Evolutionary conservation across 495 filamentous ascomycete genomes (phyloP), one percentile per base, ranked within the genome.

Genomic region (Tuber aestivum): DNA sequence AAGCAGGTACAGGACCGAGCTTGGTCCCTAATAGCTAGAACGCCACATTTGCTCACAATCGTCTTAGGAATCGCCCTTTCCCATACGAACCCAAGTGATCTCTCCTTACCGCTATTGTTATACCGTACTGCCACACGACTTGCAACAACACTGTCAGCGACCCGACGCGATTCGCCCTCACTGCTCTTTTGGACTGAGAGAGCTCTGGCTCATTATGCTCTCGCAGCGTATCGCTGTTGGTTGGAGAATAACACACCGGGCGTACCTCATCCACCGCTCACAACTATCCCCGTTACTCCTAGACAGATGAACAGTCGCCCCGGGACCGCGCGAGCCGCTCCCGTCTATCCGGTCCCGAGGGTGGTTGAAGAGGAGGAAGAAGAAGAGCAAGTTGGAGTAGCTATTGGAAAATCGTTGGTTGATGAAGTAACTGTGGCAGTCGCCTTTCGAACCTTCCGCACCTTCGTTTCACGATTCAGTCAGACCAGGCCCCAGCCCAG

Each of bases 211-310:
- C 74, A 78, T n/a, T 81, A 78, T 20, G 82, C 82, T 16, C 75
- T 83, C n/a, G 75, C 75, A 38, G 70, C 81, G n/a, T 82, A 83
- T 68, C 68, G 73, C n/a, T 83, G 82, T 72, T 83, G 82, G 82
- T 21, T 73, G 20, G 77, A 83, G 14, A 81, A 76, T 35, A 81
- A 78, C 48, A 77, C 74, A 85, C 76, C 80, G 87, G 65, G 85
- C 85, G 8, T 87, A 85, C 72, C 87, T 86, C 4, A 40, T 12
- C 74, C 74, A 12, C 78, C 76, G 3, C 70, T 73, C 65, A 87
- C 87, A 2, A 86, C 84, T 2, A 83, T 85, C 27, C 78, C 85
- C 3, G 69, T 82, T 7, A 82, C 82, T 40, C 78, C 78, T 14
- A 70, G 78, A 4, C 56, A 65, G 14, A 27, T 65, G 3, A 65